Conservation (phyloP, 2,329 filamentous ascomycete genomes). For the Aulographum hederae region DNA sequence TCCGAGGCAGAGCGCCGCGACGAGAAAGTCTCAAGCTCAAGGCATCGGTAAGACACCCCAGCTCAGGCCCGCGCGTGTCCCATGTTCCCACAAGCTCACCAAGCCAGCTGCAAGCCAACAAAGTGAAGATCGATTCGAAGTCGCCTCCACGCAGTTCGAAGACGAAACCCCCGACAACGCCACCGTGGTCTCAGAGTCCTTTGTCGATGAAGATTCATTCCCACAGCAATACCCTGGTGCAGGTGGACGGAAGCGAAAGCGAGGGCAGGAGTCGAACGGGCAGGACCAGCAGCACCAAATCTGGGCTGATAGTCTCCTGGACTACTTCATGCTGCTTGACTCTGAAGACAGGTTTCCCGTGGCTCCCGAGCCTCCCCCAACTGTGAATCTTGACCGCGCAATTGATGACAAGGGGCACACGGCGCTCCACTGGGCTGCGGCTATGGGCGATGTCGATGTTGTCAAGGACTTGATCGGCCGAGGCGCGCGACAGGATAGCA, state of each 20-base stretch:
- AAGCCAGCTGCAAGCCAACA: conserved; percentile 1
- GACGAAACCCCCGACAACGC: conserved; percentile 69
- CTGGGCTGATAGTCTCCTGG: conserved; percentile 82
- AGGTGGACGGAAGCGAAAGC: conserved; percentile 54
- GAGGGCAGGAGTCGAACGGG: conserved; percentile 45
- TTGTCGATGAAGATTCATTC: conserved; percentile 64
- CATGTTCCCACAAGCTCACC: background rate
- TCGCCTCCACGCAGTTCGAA: conserved; percentile 40
- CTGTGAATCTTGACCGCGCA: conserved; percentile 77
- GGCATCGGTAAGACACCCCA: conserved; percentile 8
- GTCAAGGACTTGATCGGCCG: conserved; percentile 74
- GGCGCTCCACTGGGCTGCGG: conserved; percentile 88
- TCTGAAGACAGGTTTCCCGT: conserved; percentile 52
- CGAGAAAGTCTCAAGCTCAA: too few species aligned
- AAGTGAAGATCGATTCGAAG: conserved; percentile 43
- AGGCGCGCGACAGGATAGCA: conserved; percentile 53
- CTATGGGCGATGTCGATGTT: conserved; percentile 90
- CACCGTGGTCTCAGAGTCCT: conserved; percentile 68
- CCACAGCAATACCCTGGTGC: conserved; percentile 47
- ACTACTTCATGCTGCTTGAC: conserved; percentile 84
- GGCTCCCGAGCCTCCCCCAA: conserved; percentile 62
- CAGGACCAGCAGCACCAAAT: conserved; percentile 73
- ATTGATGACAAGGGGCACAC: conserved; percentile 90
- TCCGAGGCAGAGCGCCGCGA: conserved; percentile 45
- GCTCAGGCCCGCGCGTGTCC: conserved; percentile 1